phyloP scores from a whole-genome alignment of 2,329 filamentous ascomycete genomes.

The Colletotrichum navitas region DNA sequence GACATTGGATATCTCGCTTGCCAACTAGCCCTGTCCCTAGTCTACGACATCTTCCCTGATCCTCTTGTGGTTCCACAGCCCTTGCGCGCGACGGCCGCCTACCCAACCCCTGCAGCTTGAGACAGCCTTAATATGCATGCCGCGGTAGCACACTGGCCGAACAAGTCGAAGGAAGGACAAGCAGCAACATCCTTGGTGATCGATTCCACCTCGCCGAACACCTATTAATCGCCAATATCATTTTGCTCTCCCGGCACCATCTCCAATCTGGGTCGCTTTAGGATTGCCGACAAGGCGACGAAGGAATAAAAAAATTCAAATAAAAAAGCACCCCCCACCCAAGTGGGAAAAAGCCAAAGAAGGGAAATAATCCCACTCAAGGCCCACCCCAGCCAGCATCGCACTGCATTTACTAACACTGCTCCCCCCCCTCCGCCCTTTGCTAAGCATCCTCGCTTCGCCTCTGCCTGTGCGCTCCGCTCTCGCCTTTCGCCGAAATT shows the following conservation, averaged over 20 bases:
- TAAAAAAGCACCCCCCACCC: neutral
- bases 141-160: constrained; percentile 36
- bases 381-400: constrained; percentile 18
- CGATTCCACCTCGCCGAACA: constrained; percentile 39
- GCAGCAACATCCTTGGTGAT: constrained; percentile 41
- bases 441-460: constrained; percentile 18
- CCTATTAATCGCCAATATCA: constrained; percentile 38
- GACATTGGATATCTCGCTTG: constrained; percentile 42
- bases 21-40: constrained; percentile 38
- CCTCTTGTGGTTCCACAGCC: constrained; percentile 35
- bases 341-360: constrained; percentile 26
- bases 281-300: constrained; percentile 29
- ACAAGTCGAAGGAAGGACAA: constrained; percentile 33
- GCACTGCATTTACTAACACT: constrained; percentile 21
- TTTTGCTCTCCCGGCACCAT: constrained; percentile 30
- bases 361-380: constrained; percentile 33
- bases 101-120: constrained; percentile 39
- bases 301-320: constrained; percentile 3
- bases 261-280: constrained; percentile 33
- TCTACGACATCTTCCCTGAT: constrained; percentile 42
- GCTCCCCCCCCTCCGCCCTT: neutral
- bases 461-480: neutral
- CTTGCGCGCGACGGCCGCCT: constrained; percentile 36
- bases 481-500: constrained; percentile 5
- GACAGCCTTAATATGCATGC: constrained; percentile 42